These are phyloP conservation scores for Suhomyces bokatorum DNA, from an alignment of 1,139 yeast species.

Conservation along the genomic window DNA sequence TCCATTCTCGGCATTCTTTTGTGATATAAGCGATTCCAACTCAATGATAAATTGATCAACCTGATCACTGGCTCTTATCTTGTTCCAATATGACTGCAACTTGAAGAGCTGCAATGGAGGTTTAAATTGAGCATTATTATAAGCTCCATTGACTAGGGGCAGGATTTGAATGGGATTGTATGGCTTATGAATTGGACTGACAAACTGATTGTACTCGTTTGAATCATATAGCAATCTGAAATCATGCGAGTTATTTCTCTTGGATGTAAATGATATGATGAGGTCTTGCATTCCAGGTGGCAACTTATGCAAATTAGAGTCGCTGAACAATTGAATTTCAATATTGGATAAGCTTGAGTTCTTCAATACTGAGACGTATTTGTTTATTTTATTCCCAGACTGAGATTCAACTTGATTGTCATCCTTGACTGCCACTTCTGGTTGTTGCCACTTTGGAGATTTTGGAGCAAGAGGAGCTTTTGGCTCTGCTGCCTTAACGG, in stretches of 20 bases:
- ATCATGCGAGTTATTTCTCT: constrained; percentile 31
- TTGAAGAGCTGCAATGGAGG: constrained; percentile 41
- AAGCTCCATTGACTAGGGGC: constrained; percentile 19
- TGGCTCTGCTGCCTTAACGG: not conserved
- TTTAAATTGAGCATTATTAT: constrained; percentile 18
- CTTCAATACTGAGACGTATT: constrained; percentile 31
- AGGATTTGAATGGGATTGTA: constrained; percentile 39
- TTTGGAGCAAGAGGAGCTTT: not conserved
- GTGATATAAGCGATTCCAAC: constrained; percentile 27
- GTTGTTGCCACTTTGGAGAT: not conserved
- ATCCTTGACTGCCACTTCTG: not conserved
- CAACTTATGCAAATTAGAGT: constrained; percentile 45
- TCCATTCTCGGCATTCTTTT: constrained; percentile 24
- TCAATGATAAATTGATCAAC: constrained; percentile 38
- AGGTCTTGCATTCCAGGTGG: constrained; percentile 78
- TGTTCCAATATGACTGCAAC: constrained; percentile 50
- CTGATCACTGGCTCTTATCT: constrained; percentile 43
- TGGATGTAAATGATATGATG: constrained; percentile 51
- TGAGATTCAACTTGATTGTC: not conserved
- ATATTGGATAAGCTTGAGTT: constrained; percentile 33
- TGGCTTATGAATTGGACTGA: constrained; percentile 39
- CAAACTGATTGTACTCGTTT: constrained; percentile 29
- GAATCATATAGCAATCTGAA: constrained; percentile 30
- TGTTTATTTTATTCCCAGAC: constrained; percentile 6
- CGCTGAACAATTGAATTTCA: constrained; percentile 40